Percentiles rank a stretch among this genome's conserved stretches.
Evolutionary conservation across 352 stramenopile genomes (phyloP).

Genomic region (Pythium rhizo-oryzae): DNA sequence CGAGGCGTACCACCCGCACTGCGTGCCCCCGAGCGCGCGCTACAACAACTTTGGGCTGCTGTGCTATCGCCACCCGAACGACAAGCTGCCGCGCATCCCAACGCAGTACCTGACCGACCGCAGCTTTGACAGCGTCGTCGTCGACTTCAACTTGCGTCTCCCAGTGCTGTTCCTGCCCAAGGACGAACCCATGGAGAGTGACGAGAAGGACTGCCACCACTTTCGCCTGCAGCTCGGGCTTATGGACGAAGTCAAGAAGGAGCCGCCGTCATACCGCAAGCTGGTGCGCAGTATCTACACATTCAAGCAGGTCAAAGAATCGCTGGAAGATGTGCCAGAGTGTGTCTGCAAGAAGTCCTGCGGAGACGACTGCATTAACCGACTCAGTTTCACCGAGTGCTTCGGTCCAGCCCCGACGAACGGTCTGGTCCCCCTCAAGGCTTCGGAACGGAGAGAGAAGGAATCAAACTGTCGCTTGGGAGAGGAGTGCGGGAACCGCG

Average conservation of each 20-base stretch:
- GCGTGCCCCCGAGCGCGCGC: conserved; percentile 87
- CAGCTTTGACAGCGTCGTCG: conserved; percentile 66
- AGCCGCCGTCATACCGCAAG: conserved; percentile 78
- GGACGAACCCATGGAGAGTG: conserved; percentile 49
- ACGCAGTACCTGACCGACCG: conserved; percentile 66
- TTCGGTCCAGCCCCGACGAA: conserved; percentile 69
- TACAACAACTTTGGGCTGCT: conserved; percentile 93
- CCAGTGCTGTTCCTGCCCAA: conserved; percentile 84
- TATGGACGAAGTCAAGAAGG: conserved; percentile 75
- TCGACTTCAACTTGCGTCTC: conserved; percentile 80
- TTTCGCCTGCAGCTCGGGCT: conserved; percentile 72
- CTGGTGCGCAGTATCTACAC: conserved; percentile 83
- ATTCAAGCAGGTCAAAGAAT: conserved; percentile 81
- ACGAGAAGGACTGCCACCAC: conserved; percentile 67
- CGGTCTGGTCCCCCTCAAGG: conserved; percentile 43
- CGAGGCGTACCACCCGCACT: conserved; percentile 92
- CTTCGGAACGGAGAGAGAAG: conserved; percentile 36
- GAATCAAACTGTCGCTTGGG: conserved; percentile 92
- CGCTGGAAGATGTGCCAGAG: conserved; percentile 74
- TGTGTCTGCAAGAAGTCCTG: conserved; percentile 82
- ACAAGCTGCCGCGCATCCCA: conserved; percentile 79
- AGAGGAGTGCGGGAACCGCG: conserved; percentile 91
- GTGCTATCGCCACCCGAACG: conserved; percentile 87
- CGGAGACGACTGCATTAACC: conserved; percentile 94
- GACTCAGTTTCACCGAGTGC: conserved; percentile 92